A percentile compares a stretch with the other conserved stretches of the same genome.
Conservation (phyloP, 1,284 basidiomycete species). For the Cryptococcus neoformans region DNA sequence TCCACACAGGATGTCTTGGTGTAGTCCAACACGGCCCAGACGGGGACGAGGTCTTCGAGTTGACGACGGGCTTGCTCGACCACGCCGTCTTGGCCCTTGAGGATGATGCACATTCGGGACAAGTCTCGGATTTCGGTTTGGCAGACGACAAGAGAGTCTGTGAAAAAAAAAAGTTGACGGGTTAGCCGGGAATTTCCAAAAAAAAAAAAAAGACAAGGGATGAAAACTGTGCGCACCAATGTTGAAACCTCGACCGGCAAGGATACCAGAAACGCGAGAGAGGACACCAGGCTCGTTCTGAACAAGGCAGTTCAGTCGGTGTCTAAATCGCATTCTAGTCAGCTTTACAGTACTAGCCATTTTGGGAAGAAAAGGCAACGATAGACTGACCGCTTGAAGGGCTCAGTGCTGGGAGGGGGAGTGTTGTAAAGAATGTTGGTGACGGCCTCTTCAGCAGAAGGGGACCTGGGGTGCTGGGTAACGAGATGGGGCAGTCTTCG, state of each 20-base stretch:
- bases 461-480: constrained; percentile 35
- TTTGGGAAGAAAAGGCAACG: too few relatives aligned
- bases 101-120: constrained; percentile 96
- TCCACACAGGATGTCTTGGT: constrained; percentile 85
- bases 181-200: too few relatives aligned
- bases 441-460: constrained; percentile 85
- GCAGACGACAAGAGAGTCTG: constrained; percentile 96
- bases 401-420: constrained; percentile 84
- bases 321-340: constrained; percentile 54
- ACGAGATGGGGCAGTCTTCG: constrained; percentile 41
- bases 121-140: constrained; percentile 96
- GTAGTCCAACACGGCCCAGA: constrained; percentile 96
- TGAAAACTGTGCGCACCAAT: constrained; percentile 55
- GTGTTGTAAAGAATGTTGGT: constrained; percentile 97
- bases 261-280: constrained; percentile 94
- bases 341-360: neutral
- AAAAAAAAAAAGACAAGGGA: too few relatives aligned
- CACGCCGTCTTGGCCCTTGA: constrained; percentile 95
- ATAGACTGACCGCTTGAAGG: constrained; percentile 79
- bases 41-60: constrained; percentile 91
- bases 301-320: constrained; percentile 96
- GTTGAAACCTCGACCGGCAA: constrained; percentile 97
- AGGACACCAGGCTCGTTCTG: constrained; percentile 99
- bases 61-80: constrained; percentile 95
- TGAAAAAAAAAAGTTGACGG: neutral